phyloP scores from a whole-genome alignment of 139 green algal species.

The Volvox reticuliferus region DNA sequence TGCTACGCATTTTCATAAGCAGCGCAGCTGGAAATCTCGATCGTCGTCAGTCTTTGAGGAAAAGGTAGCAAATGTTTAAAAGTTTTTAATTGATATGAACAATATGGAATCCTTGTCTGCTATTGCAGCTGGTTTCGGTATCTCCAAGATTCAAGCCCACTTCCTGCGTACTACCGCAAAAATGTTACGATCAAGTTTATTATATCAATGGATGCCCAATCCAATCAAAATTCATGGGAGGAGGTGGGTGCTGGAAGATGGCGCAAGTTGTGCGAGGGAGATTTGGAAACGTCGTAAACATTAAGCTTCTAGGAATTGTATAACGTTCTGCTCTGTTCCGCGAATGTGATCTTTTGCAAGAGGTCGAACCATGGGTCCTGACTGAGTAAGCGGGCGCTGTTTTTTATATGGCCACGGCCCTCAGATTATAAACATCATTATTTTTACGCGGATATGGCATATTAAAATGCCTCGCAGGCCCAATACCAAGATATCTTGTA shows the following conservation, averaged over 20 bases:
- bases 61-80: background rate
- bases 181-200: slow-evolving; percentile 22
- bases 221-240: background rate
- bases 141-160: background rate
- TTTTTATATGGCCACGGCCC: too few relatives aligned
- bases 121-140: slow-evolving; percentile 45
- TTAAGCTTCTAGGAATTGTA: too few relatives aligned
- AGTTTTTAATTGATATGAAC: background rate
- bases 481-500: slow-evolving; percentile 60
- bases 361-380: too few relatives aligned
- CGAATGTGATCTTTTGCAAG: too few relatives aligned
- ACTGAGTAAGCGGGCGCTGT: too few relatives aligned
- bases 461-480: slow-evolving; percentile 34
- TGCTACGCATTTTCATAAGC: slow-evolving; percentile 39
- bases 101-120: background rate
- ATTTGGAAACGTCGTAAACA: too few relatives aligned
- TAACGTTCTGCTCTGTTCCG: too few relatives aligned
- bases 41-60: background rate
- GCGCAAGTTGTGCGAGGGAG: too few relatives aligned
- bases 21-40: background rate
- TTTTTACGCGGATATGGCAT: too few relatives aligned
- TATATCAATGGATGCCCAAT: background rate
- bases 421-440: too few relatives aligned
- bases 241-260: background rate
- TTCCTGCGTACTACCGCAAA: background rate